These are phyloP conservation scores for Verticillium albo-atrum DNA, from an alignment of 2,329 filamentous ascomycete genomes.

Conservation along the genomic window DNA sequence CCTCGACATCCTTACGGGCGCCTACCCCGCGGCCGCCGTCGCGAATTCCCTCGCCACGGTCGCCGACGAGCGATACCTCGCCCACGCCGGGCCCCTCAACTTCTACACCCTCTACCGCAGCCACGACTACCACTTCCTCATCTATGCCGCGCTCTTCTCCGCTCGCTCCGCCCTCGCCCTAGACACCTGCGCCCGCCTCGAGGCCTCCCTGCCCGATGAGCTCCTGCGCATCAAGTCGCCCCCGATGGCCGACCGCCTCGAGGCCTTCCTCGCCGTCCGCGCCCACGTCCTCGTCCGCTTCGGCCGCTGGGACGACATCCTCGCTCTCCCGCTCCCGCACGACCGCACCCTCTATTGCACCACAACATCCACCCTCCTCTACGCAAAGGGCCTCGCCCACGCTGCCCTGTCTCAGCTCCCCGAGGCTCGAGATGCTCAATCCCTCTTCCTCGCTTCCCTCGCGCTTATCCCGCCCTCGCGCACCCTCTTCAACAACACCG, in stretches of 20 bases:
- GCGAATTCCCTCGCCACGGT: conserved; percentile 63
- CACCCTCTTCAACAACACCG: conserved; percentile 66
- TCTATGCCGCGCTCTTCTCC: conserved; percentile 76
- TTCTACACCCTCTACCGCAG: conserved; percentile 75
- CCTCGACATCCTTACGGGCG: conserved; percentile 67
- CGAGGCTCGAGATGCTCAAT: conserved; percentile 48
- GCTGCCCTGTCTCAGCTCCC: conserved; percentile 52
- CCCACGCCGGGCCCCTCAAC: conserved; percentile 54
- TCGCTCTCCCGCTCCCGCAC: conserved; percentile 48
- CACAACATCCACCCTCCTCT: conserved; percentile 64
- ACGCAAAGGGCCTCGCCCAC: conserved; percentile 63
- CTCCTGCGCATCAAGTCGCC: conserved; percentile 61
- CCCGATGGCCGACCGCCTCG: conserved; percentile 76
- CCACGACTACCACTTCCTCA: conserved; percentile 70
- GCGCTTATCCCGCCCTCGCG: conserved; percentile 52
- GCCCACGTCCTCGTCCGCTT: conserved; percentile 70
- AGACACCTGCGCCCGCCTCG: conserved; percentile 54
- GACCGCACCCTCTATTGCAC: conserved; percentile 62
- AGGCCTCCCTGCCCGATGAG: conserved; percentile 57
- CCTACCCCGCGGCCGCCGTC: conserved; percentile 62
- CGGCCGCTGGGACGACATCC: conserved; percentile 64
- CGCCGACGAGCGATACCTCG: conserved; percentile 64
- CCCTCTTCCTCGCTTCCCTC: conserved; percentile 46
- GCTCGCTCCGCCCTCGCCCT: conserved; percentile 60
- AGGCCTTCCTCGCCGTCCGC: conserved; percentile 64